Evolutionary conservation across 768 basidiomycete species (phyloP).

Genomic region (Tephrocybe sp.): DNA sequence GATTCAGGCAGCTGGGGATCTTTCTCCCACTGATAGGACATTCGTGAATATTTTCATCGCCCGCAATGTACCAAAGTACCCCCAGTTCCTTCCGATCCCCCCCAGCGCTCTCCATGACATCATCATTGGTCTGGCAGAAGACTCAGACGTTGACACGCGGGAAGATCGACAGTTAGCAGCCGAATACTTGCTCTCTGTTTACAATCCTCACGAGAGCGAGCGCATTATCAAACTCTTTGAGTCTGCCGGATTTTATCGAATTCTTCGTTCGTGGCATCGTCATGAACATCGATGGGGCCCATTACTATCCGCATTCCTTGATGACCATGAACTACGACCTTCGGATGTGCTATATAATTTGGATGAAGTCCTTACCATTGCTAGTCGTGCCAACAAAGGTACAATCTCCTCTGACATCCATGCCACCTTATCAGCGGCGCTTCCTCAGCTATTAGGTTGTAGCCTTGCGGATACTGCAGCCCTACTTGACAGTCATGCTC

Average conservation of each 20-base stretch:
- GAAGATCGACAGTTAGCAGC: constrained; percentile 95
- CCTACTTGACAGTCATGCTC: constrained; percentile 69
- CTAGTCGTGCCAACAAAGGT: constrained; percentile 47
- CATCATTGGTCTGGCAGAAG: constrained; percentile 75
- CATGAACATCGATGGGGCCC: constrained; percentile 76
- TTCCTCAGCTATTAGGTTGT: constrained; percentile 63
- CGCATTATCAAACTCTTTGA: constrained; percentile 70
- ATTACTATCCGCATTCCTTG: constrained; percentile 71
- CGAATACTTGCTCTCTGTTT: constrained; percentile 90
- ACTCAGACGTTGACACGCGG: constrained; percentile 71
- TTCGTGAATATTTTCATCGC: constrained; percentile 96
- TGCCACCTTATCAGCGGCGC: constrained; percentile 50
- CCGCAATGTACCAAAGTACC: constrained; percentile 95
- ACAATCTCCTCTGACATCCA: constrained; percentile 56
- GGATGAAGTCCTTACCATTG: constrained; percentile 57
- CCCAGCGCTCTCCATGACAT: constrained; percentile 72
- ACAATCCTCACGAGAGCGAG: constrained; percentile 81
- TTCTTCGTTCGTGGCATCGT: constrained; percentile 79
- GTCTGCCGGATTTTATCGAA: constrained; percentile 86
- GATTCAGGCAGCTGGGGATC: constrained; percentile 54
- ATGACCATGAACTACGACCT: constrained; percentile 63
- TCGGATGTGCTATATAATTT: constrained; percentile 66
- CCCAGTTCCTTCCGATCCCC: constrained; percentile 75
- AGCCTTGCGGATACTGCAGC: constrained; percentile 68
- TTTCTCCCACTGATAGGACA: constrained; percentile 65